Base-by-base conservation (phyloP, 345 rosid genomes). In the Crucihimalaya himalaica region DNA sequence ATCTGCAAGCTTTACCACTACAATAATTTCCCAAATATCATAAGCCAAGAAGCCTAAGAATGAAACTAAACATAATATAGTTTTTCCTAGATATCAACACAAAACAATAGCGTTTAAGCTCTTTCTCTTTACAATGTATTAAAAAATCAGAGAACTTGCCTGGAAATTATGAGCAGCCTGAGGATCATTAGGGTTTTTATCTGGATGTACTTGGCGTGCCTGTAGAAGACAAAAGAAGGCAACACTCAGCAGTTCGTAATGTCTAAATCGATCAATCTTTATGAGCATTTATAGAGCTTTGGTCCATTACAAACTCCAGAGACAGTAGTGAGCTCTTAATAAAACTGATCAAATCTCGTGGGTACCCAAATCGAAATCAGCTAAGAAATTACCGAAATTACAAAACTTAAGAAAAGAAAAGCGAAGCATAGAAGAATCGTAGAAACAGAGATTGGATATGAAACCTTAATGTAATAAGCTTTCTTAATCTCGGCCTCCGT, bases 151-250 rank as follows among this genome's bases (percentile, higher is more conserved):
- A 68, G 14, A 69, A 70, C 75, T 78, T 83, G 71, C 97, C 93
- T 95, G 99, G 81, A 95, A 95, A 80, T 92, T 89, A 55, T 85
- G 87, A 2, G 99, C 99, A 48, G 99, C 97, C 1, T 76, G 88
- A 78, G 99, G 99, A 83, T 95, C 91, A 60, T 91, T 86, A 20
- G 93, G 99, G 74, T 91, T 95, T 72, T 92, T 95, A 83, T 95
- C 99, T 3, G 99, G 99, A 81, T 95, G 99, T 62, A 95, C 99
- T 82, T 92, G 89, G 5, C 99, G 89, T 42, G 99, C 99, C 99
- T 95, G 90, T 66, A 78, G 9, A 71, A 34, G 18, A 76, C 3
- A 74, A 72, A 18, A 46, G 7, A 47, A 48, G 3, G 50, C 19
- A 37, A 72, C 31, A 66, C 43, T 77, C 32, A 70, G n/a, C 62